Base-by-base conservation (phyloP, 140 eudicot genomes). In the Cichorium intybus region DNA sequence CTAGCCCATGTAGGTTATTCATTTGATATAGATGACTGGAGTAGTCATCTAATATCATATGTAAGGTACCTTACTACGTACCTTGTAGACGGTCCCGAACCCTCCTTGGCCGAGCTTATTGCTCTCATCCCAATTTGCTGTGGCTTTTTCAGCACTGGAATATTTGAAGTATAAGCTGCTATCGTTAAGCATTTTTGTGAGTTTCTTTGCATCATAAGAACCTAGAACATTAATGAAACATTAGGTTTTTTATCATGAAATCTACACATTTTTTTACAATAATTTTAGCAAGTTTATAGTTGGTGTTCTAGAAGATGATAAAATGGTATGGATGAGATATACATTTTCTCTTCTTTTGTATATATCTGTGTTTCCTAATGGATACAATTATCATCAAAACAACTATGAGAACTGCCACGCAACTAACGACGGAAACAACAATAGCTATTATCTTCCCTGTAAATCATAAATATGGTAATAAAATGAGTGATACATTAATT, bases 51-150 rank as follows among this genome's bases (percentile, higher is more conserved):
- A n/a, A n/a, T n/a, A n/a, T n/a, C n/a, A n/a, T n/a, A n/a, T n/a
- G n/a, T n/a, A n/a, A n/a, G 16, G 33, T 21, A 56, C 7, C 3
- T 10, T 10, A 20, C 2, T 75, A n/a, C n/a, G n/a, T n/a, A 85
- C 95, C 89, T 82, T 86, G 56, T 86, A 86, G 3, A 86, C 89
- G 14, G 89, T 86, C 48, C 93, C 93, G 39, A 85, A 85, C 51
- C 93, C 93, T 39, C 93, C 88, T 68, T 86, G 84, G 34, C 95
- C 95, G 31, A 82, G 84, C 72, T 86, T 86, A 75, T 86, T 82
- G 37, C 80, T 79, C n/a, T 82, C 86, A 24, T 72, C 74, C 72
- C 81, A 86, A 52, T 75, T 69, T 37, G 68, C 80, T 0, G 95
- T 86, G 4, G 95, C 95, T 68, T 82, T 86, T 70, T 86, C 89